Base-by-base conservation (phyloP, 495 filamentous ascomycete genomes). In the Xeromyces bisporus region DNA sequence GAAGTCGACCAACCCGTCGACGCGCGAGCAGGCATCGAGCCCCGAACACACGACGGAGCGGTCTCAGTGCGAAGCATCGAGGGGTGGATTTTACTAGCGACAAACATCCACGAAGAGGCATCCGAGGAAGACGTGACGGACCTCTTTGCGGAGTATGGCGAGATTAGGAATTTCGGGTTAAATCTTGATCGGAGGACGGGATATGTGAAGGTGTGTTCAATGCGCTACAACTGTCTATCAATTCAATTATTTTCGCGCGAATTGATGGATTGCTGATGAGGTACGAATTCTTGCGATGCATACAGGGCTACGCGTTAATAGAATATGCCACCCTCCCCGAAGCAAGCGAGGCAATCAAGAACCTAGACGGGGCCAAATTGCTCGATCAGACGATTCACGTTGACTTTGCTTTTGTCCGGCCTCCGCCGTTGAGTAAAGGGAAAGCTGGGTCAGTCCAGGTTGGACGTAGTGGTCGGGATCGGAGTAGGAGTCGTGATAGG, bases 31-130 rank as follows among this genome's bases (percentile, higher is more conserved):
- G 20, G 20, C 33, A 45, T 40, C 25, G 71, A 75, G 36, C 55
- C 69, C 13, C 73, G 77, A 48, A 93, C 87, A 28, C 64, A 71
- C 37, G 61, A 71, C 32, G 80, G 79, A 37, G 83, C 87, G 16
- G 83, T 80, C 4, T 91, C 87, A 9, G 91, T 99, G 31, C 83
- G 91, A 53, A 92, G 82, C 38, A 94, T 99, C 51, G 91, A 99
- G 53, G 91, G 91, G 41, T 99, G 91, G 91, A 96, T 99, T 56
- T 67, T 99, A 40, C 77, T 94, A 35, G 85, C 77, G 37, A 93
- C 86, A 12, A 94, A 96, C 52, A 83, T 96, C 24, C 89, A 99
- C 54, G 91, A 96, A 51, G 91, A 99, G 57, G 83, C 91, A 11
- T 82, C 75, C 44, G 91, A 99, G 60, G 91, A 99, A 56, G 84